A percentile compares a stretch with the other conserved stretches of the same genome.
These are phyloP conservation scores for Gossypium gossypioides DNA, from an alignment of 441 rosid genomes.

Conservation along the genomic window DNA sequence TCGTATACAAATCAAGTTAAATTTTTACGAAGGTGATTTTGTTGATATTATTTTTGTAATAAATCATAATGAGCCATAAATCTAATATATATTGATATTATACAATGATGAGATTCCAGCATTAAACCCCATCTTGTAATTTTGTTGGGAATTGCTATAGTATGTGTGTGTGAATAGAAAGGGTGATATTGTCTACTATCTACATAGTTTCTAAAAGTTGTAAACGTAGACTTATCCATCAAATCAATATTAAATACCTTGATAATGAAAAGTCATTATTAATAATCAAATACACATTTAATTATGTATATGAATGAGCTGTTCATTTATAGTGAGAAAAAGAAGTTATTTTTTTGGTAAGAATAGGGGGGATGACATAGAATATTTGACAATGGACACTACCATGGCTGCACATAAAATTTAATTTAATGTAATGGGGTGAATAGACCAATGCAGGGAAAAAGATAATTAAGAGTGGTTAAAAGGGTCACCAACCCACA, in stretches of 20 bases:
- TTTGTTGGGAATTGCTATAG: neutral
- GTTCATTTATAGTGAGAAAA: neutral
- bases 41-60: too few relatives aligned
- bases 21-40: too few relatives aligned
- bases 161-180: neutral
- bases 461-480: slow-evolving; percentile 34
- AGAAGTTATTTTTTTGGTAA: neutral
- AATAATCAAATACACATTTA: neutral
- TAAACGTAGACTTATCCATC: neutral
- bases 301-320: neutral
- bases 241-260: neutral
- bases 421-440: neutral
- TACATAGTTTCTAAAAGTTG: neutral
- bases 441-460: neutral
- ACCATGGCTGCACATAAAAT: neutral
- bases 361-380: neutral
- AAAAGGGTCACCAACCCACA: slow-evolving; percentile 49
- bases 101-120: neutral
- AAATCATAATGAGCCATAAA: too few relatives aligned
- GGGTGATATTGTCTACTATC: neutral
- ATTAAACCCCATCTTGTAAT: neutral
- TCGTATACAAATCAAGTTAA: too few relatives aligned
- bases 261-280: neutral
- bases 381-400: slow-evolving; percentile 12
- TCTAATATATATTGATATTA: too few relatives aligned